Percentiles rank a stretch among this genome's conserved stretches.
phyloP scores from a whole-genome alignment of 805 yeast genomes.

The Yarrowia osloensis region DNA sequence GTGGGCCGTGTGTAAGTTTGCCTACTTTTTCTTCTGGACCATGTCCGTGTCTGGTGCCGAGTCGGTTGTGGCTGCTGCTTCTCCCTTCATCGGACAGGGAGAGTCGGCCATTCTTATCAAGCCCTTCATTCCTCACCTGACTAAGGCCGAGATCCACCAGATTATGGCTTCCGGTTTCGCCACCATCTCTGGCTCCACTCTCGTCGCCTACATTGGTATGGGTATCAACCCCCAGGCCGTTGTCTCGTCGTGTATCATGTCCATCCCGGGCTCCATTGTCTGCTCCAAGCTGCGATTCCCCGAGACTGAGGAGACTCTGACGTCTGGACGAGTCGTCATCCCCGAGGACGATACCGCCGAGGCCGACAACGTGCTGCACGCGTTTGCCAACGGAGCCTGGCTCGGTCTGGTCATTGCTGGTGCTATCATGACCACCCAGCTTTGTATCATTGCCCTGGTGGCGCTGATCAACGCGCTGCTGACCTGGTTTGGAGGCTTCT shows the following conservation, averaged over 20 bases:
- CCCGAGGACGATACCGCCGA: constrained; percentile 49
- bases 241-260: constrained; percentile 69
- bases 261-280: constrained; percentile 64
- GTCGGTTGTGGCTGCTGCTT: constrained; percentile 65
- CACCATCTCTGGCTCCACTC: constrained; percentile 64
- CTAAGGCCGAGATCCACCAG: constrained; percentile 63
- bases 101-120: constrained; percentile 64
- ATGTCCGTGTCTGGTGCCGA: constrained; percentile 64
- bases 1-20: constrained; percentile 60
- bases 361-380: constrained; percentile 57
- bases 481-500: constrained; percentile 62
- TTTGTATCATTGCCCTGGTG: constrained; percentile 63
- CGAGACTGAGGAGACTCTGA: constrained; percentile 57
- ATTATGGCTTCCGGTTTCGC: constrained; percentile 65
- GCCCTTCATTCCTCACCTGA: constrained; percentile 59
- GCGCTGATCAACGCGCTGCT: constrained; percentile 57
- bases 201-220: constrained; percentile 62
- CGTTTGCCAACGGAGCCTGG: constrained; percentile 59
- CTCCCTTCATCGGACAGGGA: constrained; percentile 68
- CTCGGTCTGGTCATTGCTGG: constrained; percentile 60
- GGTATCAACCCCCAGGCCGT: constrained; percentile 64
- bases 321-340: constrained; percentile 52
- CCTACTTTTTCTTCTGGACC: constrained; percentile 61
- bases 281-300: constrained; percentile 62
- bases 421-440: constrained; percentile 57